A percentile compares a stretch with the other conserved stretches of the same genome.
Evolutionary conservation across 768 basidiomycete species (phyloP).

Genomic region (Mycena olivaceomarginata): DNA sequence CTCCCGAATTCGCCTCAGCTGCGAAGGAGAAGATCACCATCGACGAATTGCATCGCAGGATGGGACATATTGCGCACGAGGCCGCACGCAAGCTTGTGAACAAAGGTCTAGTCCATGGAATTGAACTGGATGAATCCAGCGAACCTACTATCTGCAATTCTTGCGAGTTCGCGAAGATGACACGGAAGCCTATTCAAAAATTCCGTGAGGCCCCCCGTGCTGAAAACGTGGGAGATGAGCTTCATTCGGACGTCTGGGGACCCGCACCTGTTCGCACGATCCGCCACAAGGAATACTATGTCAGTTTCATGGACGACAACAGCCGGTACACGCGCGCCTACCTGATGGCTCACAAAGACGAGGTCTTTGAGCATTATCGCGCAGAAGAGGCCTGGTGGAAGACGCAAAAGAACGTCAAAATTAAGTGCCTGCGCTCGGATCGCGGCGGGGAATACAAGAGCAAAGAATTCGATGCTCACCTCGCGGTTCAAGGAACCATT

Average conservation of each 20-base stretch:
- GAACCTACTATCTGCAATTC: conserved; percentile 45
- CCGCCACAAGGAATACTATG: conserved; percentile 50
- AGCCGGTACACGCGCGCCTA: conserved; percentile 48
- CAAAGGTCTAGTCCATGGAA: conserved; percentile 47
- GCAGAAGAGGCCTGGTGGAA: conserved; percentile 38
- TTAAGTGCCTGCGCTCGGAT: conserved; percentile 54
- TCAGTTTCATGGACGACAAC: conserved; percentile 58
- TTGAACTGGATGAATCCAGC: conserved; percentile 46
- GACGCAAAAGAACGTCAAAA: conserved; percentile 49
- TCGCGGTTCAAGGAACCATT: too few relatives aligned
- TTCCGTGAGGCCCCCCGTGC: too few relatives aligned
- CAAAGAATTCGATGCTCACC: too few relatives aligned
- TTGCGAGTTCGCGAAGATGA: too few relatives aligned
- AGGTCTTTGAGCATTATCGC: conserved; percentile 46
- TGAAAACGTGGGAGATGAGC: too few relatives aligned
- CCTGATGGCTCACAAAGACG: conserved; percentile 53
- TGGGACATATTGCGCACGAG: conserved; percentile 51
- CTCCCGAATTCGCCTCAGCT: conserved; percentile 7
- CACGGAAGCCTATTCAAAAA: too few relatives aligned
- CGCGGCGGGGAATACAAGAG: too few relatives aligned
- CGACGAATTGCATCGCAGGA: conserved; percentile 49
- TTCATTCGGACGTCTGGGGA: conserved; percentile 58
- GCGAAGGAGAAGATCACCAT: conserved; percentile 41
- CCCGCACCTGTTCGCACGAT: conserved; percentile 48
- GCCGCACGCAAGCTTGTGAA: conserved; percentile 28